These are phyloP conservation scores for Petasospora fabianii DNA, from an alignment of 1,139 yeast genomes.

Conservation along the genomic window DNA sequence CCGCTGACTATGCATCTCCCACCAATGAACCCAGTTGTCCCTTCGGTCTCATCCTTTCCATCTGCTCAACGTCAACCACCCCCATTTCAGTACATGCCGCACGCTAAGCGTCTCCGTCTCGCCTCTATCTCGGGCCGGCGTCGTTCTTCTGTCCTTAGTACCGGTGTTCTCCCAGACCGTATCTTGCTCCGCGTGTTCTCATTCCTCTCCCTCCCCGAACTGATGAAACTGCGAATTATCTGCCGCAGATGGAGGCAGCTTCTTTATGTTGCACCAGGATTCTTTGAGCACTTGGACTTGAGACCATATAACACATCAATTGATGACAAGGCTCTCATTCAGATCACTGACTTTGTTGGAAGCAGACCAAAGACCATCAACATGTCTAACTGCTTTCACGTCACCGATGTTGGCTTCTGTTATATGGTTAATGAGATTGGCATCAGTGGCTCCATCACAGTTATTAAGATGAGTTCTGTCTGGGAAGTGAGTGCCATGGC, in stretches of 20 bases:
- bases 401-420: conserved; percentile 71
- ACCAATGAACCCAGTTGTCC: conserved; percentile 36
- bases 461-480: conserved; percentile 59
- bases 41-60: conserved; percentile 35
- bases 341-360: conserved; percentile 68
- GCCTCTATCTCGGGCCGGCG: conserved; percentile 40
- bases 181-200: conserved; percentile 51
- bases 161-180: conserved; percentile 58
- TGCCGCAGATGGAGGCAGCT: conserved; percentile 67
- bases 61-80: conserved; percentile 18
- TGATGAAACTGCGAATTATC: conserved; percentile 55
- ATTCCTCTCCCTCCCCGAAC: conserved; percentile 47
- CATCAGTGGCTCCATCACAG: conserved; percentile 52
- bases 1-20: conserved; percentile 31
- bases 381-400: conserved; percentile 70
- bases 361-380: conserved; percentile 58
- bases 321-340: conserved; percentile 52
- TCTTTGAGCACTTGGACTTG: conserved; percentile 50
- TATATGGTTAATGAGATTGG: conserved; percentile 71
- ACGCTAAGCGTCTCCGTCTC: conserved; percentile 48
- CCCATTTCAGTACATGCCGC: conserved; percentile 48
- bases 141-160: conserved; percentile 52
- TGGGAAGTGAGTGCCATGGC: conserved; percentile 84
- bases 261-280: conserved; percentile 50
- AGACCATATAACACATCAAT: conserved; percentile 58